A percentile compares a stretch with the other conserved stretches of the same genome.
phyloP scores from a whole-genome alignment of 2,329 filamentous ascomycete species.

The Cladosporium oxysporum region DNA sequence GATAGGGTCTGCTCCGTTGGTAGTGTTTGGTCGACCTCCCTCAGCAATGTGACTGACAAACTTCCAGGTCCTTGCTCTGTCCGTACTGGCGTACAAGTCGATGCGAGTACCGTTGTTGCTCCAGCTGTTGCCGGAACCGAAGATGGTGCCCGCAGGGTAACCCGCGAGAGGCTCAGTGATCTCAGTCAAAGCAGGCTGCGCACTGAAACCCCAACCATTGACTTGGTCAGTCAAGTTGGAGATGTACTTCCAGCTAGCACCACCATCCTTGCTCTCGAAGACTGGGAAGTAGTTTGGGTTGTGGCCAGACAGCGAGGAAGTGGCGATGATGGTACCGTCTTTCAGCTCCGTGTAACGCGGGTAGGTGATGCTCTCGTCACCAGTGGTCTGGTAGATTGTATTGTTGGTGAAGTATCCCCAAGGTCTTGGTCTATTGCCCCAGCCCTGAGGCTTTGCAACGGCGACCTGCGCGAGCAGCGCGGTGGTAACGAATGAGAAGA shows the following conservation, averaged over 20 bases:
- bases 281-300: constrained; percentile 21
- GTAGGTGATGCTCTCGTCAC: constrained; percentile 19
- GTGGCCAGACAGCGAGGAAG: constrained; percentile 17
- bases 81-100: constrained; percentile 64
- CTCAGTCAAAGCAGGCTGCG: constrained; percentile 22
- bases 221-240: constrained; percentile 25
- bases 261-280: constrained; percentile 23
- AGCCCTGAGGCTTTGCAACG: background rate
- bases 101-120: constrained; percentile 42
- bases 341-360: constrained; percentile 21
- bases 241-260: constrained; percentile 23
- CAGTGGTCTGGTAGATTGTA: constrained; percentile 22
- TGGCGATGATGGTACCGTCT: constrained; percentile 23
- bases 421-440: constrained; percentile 12
- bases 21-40: constrained; percentile 61
- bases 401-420: constrained; percentile 23
- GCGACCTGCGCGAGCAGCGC: constrained; percentile 17
- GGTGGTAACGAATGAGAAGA: constrained; percentile 8
- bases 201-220: constrained; percentile 23
- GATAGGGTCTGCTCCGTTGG: constrained; percentile 67
- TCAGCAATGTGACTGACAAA: constrained; percentile 67
- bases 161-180: constrained; percentile 15
- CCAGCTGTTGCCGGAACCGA: constrained; percentile 23
- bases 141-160: constrained; percentile 22
- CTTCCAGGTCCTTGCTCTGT: constrained; percentile 59